Evolutionary conservation across 2,329 filamentous ascomycete genomes (phyloP).

Genomic region (Hortaea werneckii): DNA sequence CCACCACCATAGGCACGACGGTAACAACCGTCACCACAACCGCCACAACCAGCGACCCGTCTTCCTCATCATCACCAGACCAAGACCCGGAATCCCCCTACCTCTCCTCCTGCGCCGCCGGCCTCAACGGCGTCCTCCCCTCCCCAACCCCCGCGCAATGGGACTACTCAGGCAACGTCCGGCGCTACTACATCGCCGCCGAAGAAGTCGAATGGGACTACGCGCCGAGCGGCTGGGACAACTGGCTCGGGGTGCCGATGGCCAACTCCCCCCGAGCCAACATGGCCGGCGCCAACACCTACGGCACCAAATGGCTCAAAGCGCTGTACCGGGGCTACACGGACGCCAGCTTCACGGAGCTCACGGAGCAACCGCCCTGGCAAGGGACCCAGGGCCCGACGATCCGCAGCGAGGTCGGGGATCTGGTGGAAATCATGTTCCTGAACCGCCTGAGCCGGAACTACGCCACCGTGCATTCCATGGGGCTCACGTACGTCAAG

Average conservation of each 20-base stretch:
- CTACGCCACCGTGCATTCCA: conserved; percentile 20
- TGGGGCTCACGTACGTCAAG: conserved; percentile 17
- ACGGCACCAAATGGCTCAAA: conserved; percentile 19
- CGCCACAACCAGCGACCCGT: too few species aligned
- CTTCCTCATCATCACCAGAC: too few species aligned
- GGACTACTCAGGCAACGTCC: conserved; percentile 14
- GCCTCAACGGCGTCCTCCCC: conserved; percentile 11
- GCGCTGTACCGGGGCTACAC: conserved; percentile 25
- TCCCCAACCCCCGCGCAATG: conserved; percentile 10
- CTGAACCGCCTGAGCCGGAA: conserved; percentile 15
- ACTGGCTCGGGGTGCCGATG: conserved; percentile 19
- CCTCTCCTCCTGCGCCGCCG: conserved; percentile 5
- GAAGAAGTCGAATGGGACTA: conserved; percentile 20
- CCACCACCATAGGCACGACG: too few species aligned
- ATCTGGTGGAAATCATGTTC: conserved; percentile 21
- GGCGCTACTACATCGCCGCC: conserved; percentile 18
- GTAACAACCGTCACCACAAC: too few species aligned
- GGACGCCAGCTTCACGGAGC: conserved; percentile 14
- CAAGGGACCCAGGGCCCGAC: conserved; percentile 19
- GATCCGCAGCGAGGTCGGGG: conserved; percentile 17
- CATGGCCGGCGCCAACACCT: conserved; percentile 4
- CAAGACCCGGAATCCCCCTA: too few species aligned
- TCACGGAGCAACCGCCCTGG: conserved; percentile 16
- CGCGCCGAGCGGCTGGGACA: conserved; percentile 19
- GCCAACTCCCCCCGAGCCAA: conserved; percentile 11